A percentile compares a stretch with the other conserved stretches of the same genome.
These are phyloP conservation scores for Tolypocladium sp. DNA, from an alignment of 2,329 filamentous ascomycete genomes.

Conservation along the genomic window DNA sequence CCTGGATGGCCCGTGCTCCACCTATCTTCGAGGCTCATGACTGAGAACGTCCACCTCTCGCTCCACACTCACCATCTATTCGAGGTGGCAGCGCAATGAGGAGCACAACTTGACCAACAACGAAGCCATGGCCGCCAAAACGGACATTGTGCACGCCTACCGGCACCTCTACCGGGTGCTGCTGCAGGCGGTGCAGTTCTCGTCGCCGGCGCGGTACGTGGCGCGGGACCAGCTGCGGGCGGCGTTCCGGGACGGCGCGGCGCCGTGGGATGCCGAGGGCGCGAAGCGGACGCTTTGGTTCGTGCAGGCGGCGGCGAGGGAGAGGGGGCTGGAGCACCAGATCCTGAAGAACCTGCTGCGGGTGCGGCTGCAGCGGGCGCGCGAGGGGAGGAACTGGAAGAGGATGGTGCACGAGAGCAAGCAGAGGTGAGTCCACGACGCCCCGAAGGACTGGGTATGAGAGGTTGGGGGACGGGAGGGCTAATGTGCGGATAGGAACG, in stretches of 20 bases:
- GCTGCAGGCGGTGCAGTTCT: conserved; percentile 64
- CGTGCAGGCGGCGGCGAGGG: conserved; percentile 52
- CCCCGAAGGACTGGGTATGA: background rate
- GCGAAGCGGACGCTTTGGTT: conserved; percentile 63
- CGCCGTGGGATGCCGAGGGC: conserved; percentile 37
- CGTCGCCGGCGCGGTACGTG: conserved; percentile 56
- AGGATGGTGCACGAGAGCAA: conserved; percentile 10
- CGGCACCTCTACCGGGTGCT: conserved; percentile 57
- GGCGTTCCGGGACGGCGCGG: conserved; percentile 39
- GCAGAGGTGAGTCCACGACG: conserved; percentile 11
- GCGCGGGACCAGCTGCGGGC: conserved; percentile 49
- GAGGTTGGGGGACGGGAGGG: background rate
- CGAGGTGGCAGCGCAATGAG: background rate
- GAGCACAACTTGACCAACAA: background rate
- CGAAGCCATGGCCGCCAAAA: conserved; percentile 12
- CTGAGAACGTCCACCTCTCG: background rate
- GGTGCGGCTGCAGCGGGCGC: conserved; percentile 12
- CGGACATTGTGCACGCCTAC: conserved; percentile 54
- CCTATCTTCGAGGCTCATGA: background rate
- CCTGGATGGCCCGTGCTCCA: background rate
- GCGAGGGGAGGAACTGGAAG: conserved; percentile 9
- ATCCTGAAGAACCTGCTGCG: conserved; percentile 60
- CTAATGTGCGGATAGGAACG: conserved; percentile 5
- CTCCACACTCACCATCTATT: background rate
- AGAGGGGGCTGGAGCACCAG: conserved; percentile 60